Evolutionary conservation across 805 yeast species (phyloP), one percentile per base, ranked within the genome.

Genomic region (Saturnispora halmiae): DNA sequence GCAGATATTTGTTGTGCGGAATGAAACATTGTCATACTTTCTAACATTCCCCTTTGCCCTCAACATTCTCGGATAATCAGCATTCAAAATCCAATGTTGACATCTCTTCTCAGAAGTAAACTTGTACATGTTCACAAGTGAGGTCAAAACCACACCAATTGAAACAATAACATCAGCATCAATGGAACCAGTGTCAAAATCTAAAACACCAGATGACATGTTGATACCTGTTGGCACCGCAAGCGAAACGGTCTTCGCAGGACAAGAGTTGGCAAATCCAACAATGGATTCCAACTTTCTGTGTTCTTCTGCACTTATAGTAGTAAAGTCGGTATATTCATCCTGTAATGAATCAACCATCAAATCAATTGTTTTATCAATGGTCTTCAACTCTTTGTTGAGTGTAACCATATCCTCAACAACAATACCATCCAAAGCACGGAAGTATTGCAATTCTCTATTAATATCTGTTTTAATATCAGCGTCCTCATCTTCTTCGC

Each of bases 341-440:
- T 95, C 96, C 55, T 83, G 95, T 50, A 87, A 65, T 1, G 87
- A 92, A 58, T 87, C 96, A 15, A 87, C 54, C 8, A 86, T 72
- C 45, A 87, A 65, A 54, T 86, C 95, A 13, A 83, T 75, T 0
- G 94, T 72, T 34, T 79, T 82, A 15, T 25, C 32, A 30, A 77
- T 61, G 42, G 71, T 70, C 10, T 56, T 64, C 49, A 66, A 57
- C 28, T 60, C 58, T 19, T 36, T 58, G 42, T 54, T 65, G 54
- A 66, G 62, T 33, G 54, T 70, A 35, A 45, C 54, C 47, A 60
- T 52, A 15, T 50, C 65, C 46, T 50, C 55, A 31, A 61, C 73
- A n/a, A 73, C 59, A 49, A 79, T 80, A n/a, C 94, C 94, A 8
- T 92, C 94, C 43, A 70, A 60, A 13, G 67, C 61, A 42, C 69